Evolutionary conservation across 1,139 yeast species (phyloP).

Genomic region (Saccharomyces pastorianus): DNA sequence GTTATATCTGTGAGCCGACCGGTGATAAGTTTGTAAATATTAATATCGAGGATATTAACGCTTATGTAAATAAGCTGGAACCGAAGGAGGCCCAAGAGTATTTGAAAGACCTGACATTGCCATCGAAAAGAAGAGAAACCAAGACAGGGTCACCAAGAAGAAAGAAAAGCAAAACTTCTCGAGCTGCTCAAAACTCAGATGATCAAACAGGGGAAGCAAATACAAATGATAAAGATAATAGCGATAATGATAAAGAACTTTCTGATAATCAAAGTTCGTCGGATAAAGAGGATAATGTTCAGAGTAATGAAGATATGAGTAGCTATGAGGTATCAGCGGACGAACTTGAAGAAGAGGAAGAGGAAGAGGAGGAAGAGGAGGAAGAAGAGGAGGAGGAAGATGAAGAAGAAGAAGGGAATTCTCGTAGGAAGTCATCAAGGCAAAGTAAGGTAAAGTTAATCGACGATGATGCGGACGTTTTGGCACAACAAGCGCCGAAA

Average conservation of each 20-base stretch:
- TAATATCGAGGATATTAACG: constrained; percentile 16
- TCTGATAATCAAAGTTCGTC: not conserved
- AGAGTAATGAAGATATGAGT: not conserved
- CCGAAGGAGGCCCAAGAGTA: constrained; percentile 17
- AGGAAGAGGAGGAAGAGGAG: constrained; percentile 7
- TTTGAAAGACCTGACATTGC: constrained; percentile 10
- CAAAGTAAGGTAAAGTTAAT: not conserved
- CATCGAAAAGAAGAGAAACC: constrained; percentile 2
- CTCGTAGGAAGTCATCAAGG: not conserved
- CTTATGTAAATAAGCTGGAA: constrained; percentile 7
- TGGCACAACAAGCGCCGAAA: not conserved
- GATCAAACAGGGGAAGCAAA: not conserved
- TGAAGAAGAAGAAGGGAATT: too few species aligned
- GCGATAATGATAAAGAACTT: constrained; percentile 2
- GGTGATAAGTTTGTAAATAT: constrained; percentile 15
- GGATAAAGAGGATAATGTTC: not conserved
- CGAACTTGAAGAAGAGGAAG: constrained; percentile 3
- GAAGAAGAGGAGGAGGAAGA: constrained; percentile 6
- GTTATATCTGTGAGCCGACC: constrained; percentile 17
- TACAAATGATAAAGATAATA: constrained; percentile 4
- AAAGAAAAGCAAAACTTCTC: not conserved
- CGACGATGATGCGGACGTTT: not conserved
- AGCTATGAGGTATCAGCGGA: not conserved
- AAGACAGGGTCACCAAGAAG: too few species aligned
- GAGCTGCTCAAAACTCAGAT: not conserved